phyloP scores from a whole-genome alignment of 2,329 filamentous ascomycete genomes.

The Colletotrichum higginsianum region DNA sequence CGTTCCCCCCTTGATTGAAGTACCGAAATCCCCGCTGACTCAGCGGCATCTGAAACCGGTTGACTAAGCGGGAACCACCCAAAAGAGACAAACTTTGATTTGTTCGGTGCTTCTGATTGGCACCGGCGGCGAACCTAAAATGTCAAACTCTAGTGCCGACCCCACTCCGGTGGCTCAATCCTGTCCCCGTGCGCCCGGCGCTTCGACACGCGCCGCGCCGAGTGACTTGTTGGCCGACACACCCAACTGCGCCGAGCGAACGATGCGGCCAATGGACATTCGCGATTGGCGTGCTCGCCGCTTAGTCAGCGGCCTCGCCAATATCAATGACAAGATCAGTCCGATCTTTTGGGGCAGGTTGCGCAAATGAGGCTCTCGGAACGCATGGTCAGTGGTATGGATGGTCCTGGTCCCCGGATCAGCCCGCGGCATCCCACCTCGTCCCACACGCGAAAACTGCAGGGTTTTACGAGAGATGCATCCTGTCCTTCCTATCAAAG shows the following conservation, averaged over 20 bases:
- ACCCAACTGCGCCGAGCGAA: neutral
- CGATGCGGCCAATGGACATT: neutral
- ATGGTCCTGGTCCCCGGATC: conserved; percentile 4
- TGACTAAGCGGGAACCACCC: conserved; percentile 21
- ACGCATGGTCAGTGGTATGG: neutral
- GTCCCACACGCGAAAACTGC: conserved; percentile 7
- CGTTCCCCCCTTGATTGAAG: conserved; percentile 34
- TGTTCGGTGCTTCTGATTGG: neutral
- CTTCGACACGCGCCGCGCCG: conserved; percentile 29
- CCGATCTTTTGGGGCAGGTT: neutral
- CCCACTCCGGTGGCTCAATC: conserved; percentile 11
- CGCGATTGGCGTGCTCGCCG: neutral
- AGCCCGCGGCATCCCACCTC: conserved; percentile 20
- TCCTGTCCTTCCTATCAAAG: neutral
- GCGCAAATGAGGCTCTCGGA: conserved; percentile 16
- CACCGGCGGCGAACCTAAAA: neutral
- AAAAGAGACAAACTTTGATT: neutral
- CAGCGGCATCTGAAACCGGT: accelerated
- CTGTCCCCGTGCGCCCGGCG: conserved; percentile 11
- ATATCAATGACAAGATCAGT: neutral
- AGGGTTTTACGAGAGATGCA: conserved; percentile 3
- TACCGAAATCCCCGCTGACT: conserved; percentile 34
- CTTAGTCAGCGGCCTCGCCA: conserved; percentile 24
- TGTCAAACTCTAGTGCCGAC: conserved; percentile 11
- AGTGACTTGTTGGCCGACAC: neutral